Evolutionary conservation across 352 stramenopile genomes (phyloP).

Genomic region (Pythium biforme): DNA sequence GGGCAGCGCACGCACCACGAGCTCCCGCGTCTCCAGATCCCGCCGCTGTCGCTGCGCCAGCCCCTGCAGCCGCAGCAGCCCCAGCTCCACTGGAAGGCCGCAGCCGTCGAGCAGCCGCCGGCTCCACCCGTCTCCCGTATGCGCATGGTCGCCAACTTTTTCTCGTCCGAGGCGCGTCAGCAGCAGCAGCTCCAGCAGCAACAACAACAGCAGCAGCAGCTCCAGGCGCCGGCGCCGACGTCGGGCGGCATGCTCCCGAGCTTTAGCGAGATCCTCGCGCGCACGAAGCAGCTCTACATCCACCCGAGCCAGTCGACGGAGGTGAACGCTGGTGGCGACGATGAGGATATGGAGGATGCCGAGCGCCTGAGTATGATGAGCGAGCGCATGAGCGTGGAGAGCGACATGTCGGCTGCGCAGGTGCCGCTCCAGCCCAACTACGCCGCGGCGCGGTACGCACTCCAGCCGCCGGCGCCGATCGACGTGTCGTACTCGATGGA

Average conservation of each 20-base stretch:
- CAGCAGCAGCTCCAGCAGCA: slow-evolving; percentile 24
- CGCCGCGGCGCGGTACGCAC: slow-evolving; percentile 20
- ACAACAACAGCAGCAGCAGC: too few species aligned
- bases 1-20: slow-evolving; percentile 43
- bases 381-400: slow-evolving; percentile 1
- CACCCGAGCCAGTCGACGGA: slow-evolving; percentile 31
- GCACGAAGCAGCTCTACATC: slow-evolving; percentile 65
- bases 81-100: slow-evolving; percentile 50
- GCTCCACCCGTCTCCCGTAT: slow-evolving; percentile 25
- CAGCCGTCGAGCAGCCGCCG: slow-evolving; percentile 29
- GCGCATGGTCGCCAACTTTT: slow-evolving; percentile 49
- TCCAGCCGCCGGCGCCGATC: slow-evolving; percentile 19
- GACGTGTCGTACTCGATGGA: slow-evolving; percentile 17
- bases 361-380: neutral
- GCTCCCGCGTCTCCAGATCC: slow-evolving; percentile 65
- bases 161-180: slow-evolving; percentile 33
- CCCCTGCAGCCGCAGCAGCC: slow-evolving; percentile 40
- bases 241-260: slow-evolving; percentile 42
- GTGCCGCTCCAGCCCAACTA: slow-evolving; percentile 18
- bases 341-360: slow-evolving; percentile 28
- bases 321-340: slow-evolving; percentile 14
- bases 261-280: slow-evolving; percentile 62
- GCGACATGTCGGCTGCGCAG: slow-evolving; percentile 3
- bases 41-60: slow-evolving; percentile 44
- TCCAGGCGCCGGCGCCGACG: slow-evolving; percentile 26